phyloP scores from a whole-genome alignment of 2,329 filamentous ascomycete species.

The Penicillium sp. region DNA sequence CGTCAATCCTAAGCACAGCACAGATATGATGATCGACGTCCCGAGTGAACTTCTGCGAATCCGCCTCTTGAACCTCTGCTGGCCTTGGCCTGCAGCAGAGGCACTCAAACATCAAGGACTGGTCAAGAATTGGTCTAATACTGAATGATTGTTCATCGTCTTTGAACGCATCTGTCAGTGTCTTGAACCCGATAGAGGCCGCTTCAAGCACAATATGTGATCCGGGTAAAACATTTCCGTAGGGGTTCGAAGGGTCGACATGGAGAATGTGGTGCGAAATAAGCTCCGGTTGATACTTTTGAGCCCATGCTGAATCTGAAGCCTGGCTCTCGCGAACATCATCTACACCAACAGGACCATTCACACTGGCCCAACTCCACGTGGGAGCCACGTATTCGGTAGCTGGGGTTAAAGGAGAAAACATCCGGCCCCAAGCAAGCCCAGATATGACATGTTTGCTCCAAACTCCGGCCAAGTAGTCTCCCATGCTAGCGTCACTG shows the following conservation, averaged over 20 bases:
- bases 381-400: neutral
- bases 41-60: neutral
- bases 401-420: neutral
- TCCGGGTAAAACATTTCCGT: neutral
- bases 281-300: neutral
- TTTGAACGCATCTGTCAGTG: neutral
- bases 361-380: neutral
- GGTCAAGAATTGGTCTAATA: neutral
- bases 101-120: neutral
- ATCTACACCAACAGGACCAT: neutral
- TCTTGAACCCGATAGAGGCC: neutral
- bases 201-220: neutral
- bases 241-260: neutral
- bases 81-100: neutral
- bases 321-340: neutral
- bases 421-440: neutral
- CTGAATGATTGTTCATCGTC: neutral
- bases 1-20: neutral
- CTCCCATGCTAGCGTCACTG: neutral
- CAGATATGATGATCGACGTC: neutral
- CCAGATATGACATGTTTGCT: neutral
- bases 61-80: neutral
- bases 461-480: neutral
- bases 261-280: neutral
- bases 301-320: neutral